These are phyloP conservation scores for Hypoxylon sp. DNA, from an alignment of 2,329 filamentous ascomycete species.

Conservation along the genomic window DNA sequence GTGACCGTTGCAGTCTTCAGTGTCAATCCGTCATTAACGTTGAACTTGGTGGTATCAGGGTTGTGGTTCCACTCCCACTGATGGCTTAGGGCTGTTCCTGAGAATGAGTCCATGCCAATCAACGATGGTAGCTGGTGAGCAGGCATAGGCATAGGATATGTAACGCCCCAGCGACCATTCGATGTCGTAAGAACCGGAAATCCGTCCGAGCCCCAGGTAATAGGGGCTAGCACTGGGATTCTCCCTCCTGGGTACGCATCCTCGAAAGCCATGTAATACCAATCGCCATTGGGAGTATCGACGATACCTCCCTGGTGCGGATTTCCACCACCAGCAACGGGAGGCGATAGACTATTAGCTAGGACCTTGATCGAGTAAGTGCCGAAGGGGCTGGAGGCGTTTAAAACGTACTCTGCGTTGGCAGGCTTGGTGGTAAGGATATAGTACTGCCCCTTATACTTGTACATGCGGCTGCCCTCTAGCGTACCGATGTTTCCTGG, in stretches of 20 bases:
- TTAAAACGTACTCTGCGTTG: slow-evolving; percentile 11
- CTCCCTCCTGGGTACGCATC: slow-evolving; percentile 16
- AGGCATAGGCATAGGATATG: slow-evolving; percentile 14
- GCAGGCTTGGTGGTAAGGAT: slow-evolving; percentile 14
- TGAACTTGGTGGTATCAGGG: slow-evolving; percentile 10
- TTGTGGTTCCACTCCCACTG: slow-evolving; percentile 23
- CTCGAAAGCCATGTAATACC: slow-evolving; percentile 19
- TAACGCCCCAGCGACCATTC: slow-evolving; percentile 3
- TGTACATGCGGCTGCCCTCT: slow-evolving; percentile 40
- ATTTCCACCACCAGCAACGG: slow-evolving; percentile 1
- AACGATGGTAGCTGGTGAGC: slow-evolving; percentile 1
- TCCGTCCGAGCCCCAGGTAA: slow-evolving; percentile 13
- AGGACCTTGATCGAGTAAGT: slow-evolving; percentile 12
- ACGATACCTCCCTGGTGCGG: slow-evolving; percentile 18
- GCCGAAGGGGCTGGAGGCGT: slow-evolving; percentile 11
- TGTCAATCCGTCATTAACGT: not conserved
- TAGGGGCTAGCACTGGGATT: slow-evolving; percentile 14
- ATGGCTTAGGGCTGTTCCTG: not conserved
- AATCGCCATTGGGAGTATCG: slow-evolving; percentile 16
- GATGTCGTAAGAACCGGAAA: slow-evolving; percentile 6
- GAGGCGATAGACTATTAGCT: slow-evolving; percentile 3
- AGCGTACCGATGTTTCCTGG: slow-evolving; percentile 39
- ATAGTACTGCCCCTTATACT: slow-evolving; percentile 11
- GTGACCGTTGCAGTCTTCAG: slow-evolving; percentile 10
- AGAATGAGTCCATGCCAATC: slow-evolving; percentile 8